Evolutionary conservation across 108 stramenopile species (phyloP).

Genomic region (Pseudonitzschia delicatissima): DNA sequence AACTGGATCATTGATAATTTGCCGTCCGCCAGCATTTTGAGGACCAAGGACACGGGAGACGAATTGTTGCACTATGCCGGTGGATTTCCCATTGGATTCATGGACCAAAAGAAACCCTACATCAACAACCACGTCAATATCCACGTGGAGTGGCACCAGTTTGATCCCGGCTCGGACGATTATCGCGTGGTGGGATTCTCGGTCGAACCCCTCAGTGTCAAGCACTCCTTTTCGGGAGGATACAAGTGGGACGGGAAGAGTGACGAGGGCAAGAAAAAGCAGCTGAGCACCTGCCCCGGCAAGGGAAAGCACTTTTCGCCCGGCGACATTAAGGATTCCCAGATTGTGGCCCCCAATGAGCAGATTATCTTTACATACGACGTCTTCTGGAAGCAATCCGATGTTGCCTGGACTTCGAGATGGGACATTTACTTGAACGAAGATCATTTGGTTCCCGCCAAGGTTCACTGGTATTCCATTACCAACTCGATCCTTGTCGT

Average conservation of each 20-base stretch:
- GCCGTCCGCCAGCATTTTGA: constrained; percentile 85
- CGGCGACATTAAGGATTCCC: constrained; percentile 31
- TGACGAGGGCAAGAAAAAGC: constrained; percentile 59
- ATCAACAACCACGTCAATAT: constrained; percentile 97
- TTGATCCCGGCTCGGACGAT: constrained; percentile 68
- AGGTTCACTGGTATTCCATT: constrained; percentile 98
- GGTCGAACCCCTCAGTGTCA: constrained; percentile 90
- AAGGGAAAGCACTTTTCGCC: neutral
- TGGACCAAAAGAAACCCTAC: constrained; percentile 59
- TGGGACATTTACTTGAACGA: constrained; percentile 98
- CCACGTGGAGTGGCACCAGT: constrained; percentile 84
- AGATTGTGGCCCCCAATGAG: constrained; percentile 53
- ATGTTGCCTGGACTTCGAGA: constrained; percentile 93
- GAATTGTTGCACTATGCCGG: constrained; percentile 79
- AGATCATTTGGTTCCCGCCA: constrained; percentile 88
- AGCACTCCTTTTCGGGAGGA: constrained; percentile 74
- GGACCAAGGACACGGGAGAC: constrained; percentile 41
- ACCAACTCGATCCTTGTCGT: constrained; percentile 95
- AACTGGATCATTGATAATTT: constrained; percentile 99
- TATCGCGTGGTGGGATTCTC: constrained; percentile 94
- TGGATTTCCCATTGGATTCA: constrained; percentile 93
- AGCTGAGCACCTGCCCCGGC: constrained; percentile 65
- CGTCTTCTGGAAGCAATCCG: constrained; percentile 88
- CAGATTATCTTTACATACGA: constrained; percentile 97
- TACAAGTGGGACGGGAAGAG: constrained; percentile 74